phyloP scores from a whole-genome alignment of 2,329 filamentous ascomycete genomes.

The Akanthomyces lecanii region DNA sequence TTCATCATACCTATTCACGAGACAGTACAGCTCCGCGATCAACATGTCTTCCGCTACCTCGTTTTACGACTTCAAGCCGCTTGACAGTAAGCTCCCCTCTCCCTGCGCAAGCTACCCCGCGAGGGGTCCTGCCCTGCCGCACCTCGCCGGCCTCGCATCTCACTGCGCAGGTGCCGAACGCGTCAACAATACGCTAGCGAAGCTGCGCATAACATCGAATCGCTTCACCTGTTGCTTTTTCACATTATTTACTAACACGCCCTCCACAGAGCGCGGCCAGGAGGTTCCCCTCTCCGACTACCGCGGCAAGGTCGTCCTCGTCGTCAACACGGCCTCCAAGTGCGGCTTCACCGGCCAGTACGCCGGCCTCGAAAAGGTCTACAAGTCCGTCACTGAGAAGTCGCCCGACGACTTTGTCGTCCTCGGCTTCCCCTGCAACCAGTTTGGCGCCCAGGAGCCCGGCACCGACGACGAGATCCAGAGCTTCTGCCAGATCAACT shows the following conservation, averaged over 20 bases:
- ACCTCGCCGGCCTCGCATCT: neutral
- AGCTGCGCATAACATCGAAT: neutral
- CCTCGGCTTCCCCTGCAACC: constrained; percentile 97
- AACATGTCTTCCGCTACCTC: constrained; percentile 39
- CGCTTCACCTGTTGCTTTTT: neutral
- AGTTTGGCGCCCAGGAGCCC: constrained; percentile 89
- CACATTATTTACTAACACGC: neutral
- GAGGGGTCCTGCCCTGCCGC: neutral
- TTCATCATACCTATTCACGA: neutral
- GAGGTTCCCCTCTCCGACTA: constrained; percentile 66
- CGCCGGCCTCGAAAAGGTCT: constrained; percentile 82
- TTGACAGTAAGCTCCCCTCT: constrained; percentile 60
- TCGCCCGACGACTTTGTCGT: constrained; percentile 76
- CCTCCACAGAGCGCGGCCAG: constrained; percentile 49
- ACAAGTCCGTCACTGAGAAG: constrained; percentile 67
- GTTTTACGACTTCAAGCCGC: constrained; percentile 82
- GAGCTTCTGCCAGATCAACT: constrained; percentile 86
- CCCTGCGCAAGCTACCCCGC: constrained; percentile 11
- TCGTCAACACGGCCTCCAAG: constrained; percentile 98
- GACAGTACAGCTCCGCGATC: constrained; percentile 12
- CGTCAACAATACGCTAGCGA: no score
- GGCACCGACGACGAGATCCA: constrained; percentile 77
- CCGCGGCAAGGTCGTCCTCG: constrained; percentile 87
- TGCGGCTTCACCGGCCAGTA: constrained; percentile 99
- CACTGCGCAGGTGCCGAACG: neutral